Evolutionary conservation across 768 basidiomycete species (phyloP), one percentile per base, ranked within the genome.

Genomic region (Zangia roseola): DNA sequence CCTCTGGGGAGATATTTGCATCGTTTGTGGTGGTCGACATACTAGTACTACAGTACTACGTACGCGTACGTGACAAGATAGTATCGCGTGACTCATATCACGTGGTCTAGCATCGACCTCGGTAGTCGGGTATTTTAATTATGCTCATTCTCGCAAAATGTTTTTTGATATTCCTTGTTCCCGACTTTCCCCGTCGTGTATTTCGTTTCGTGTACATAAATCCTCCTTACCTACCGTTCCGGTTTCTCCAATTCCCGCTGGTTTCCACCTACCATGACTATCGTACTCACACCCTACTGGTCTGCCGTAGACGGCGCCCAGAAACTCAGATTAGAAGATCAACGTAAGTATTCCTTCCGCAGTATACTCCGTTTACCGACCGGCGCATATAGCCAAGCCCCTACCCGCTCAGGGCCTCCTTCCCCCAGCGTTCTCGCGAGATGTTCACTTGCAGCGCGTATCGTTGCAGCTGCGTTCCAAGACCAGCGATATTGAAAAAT

Each of bases 401-500:
- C 69, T 68, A 42, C 74, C 74, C 17, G 71, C 71, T n/a, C 72
- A 67, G 40, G 88, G 89, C 19, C 68, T 84, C 28, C 64, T 78
- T 2, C 89, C 89, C 24, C 81, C 84, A 4, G 76, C 72, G 5
- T 73, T 85, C 41, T 73, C 83, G 37, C 69, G 70, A 2, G 57
- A 68, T 6, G 59, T 82, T 23, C 88, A 90, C 58, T 64, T 70
- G 30, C 49, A 73, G 19, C 84, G 89, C 43, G 81, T 80, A 60
- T 68, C 89, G 48, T 68, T 66, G n/a, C 89, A 91, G 65, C 69
- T 91, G 9, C 83, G 83, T 42, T 84, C 85, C 16, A 91, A 91
- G 67, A 78, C 82, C 63, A 81, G 79, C 64, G 63, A 69, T 49
- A 81, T 94, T 35, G 89, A 93, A 63, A 88, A 91, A 71, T 86